phyloP scores from a whole-genome alignment of 2,329 filamentous ascomycete genomes.

The Simplicillium sp. region DNA sequence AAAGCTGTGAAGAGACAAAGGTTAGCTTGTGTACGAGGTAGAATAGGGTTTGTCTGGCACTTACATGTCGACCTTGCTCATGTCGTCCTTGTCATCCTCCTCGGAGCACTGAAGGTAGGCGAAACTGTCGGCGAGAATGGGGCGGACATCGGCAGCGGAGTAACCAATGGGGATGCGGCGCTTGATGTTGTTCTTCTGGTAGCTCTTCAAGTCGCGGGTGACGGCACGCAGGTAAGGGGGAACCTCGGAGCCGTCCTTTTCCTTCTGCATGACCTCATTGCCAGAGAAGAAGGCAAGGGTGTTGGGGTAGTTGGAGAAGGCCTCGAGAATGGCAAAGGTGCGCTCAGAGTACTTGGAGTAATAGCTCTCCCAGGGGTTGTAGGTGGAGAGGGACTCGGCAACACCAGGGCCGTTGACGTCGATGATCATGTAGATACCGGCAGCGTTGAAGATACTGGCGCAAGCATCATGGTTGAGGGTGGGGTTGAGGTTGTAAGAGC shows the following conservation, averaged over 20 bases:
- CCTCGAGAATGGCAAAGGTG: conserved; percentile 57
- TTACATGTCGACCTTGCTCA: conserved; percentile 55
- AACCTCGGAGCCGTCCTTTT: conserved; percentile 45
- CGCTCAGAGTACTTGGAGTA: conserved; percentile 52
- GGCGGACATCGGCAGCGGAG: conserved; percentile 70
- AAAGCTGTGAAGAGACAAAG: conserved; percentile 31
- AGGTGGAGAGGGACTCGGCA: conserved; percentile 47
- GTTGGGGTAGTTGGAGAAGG: conserved; percentile 58
- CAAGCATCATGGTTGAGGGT: conserved; percentile 58
- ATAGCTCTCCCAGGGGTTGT: conserved; percentile 50
- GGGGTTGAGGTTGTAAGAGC: conserved; percentile 60
- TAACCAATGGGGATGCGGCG: conserved; percentile 69
- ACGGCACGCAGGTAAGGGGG: conserved; percentile 68
- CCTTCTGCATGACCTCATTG: conserved; percentile 68
- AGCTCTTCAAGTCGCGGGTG: conserved; percentile 72
- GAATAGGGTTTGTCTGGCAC: too few species aligned
- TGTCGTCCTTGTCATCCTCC: conserved; percentile 41
- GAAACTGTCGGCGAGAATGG: conserved; percentile 64
- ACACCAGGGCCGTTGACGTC: conserved; percentile 58
- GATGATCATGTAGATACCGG: conserved; percentile 60
- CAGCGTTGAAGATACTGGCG: conserved; percentile 58
- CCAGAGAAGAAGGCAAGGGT: conserved; percentile 67
- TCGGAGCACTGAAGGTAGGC: conserved; percentile 64
- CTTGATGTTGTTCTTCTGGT: conserved; percentile 61
- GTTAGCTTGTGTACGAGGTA: too few species aligned